Evolutionary conservation across 2,329 filamentous ascomycete genomes (phyloP), one percentile per base, ranked within the genome.

Genomic region (Catunica adiposa): DNA sequence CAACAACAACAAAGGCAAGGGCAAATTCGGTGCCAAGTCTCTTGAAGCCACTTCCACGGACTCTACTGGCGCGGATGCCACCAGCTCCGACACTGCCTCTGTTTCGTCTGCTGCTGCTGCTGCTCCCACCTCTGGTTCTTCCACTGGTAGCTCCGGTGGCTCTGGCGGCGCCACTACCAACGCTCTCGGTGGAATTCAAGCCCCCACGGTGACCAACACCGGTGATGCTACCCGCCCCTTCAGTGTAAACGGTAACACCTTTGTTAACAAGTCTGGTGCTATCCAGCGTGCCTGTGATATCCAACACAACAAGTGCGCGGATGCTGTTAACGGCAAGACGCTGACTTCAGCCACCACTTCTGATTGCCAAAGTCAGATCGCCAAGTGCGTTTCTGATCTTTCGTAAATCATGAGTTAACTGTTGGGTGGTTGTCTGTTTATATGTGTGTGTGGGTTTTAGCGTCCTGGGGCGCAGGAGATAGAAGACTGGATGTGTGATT

Each of bases 211-310:
- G 23, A 65, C 64, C 38, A 62, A 76, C 62, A 71, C 72, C 3
- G 73, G 74, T 46, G 67, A 77, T 62, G 58, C 66, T 22, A 62
- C 65, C 56, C 72, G 79, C 31, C 76, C 78, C 56, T 82, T 82
- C 66, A 61, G 65, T 22, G 76, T 80, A 58, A 74, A 77, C 61
- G 76, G 75, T 51, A 69, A 70, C 68, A 79, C 70, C 38, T 83
- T 84, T 63, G 73, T 74, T 40, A 75, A 75, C 63, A 64, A 75
- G 60, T 67, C 64, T 2, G 75, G 73, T 8, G 81, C 81, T 20
- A 67, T 75, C 42, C 74, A 81, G 66, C 72, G 81, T 50, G 74
- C 78, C 37, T 84, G 81, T 63, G 73, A 79, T 59, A 74, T 81
- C 58, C 78, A 83, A 68, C 76, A 79, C 68, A 83, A 82, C 62